A percentile compares a stretch with the other conserved stretches of the same genome.
phyloP scores from a whole-genome alignment of 2,329 filamentous ascomycete species.

The Cladosporium sp. region DNA sequence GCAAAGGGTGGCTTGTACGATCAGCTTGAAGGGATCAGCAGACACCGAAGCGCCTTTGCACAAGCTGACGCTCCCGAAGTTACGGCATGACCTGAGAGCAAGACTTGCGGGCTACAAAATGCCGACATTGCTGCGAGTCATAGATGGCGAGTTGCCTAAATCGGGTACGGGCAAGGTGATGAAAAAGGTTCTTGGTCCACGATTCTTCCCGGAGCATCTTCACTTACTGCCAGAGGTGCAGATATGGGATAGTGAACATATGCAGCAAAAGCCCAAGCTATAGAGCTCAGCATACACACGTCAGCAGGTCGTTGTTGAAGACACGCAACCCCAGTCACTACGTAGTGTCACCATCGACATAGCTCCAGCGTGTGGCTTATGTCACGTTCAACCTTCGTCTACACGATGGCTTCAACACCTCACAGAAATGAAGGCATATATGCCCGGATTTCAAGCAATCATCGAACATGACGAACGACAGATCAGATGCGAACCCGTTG shows the following conservation, averaged over 20 bases:
- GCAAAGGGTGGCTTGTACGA: slow-evolving; percentile 52
- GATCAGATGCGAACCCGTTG: no score
- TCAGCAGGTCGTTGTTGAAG: no score
- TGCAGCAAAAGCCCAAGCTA: background rate
- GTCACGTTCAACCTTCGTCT: no score
- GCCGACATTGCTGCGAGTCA: slow-evolving; percentile 44
- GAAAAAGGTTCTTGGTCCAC: slow-evolving; percentile 39
- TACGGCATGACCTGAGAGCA: slow-evolving; percentile 42
- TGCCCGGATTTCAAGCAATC: no score
- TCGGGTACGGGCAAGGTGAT: slow-evolving; percentile 48
- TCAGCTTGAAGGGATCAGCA: slow-evolving; percentile 38
- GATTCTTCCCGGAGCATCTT: slow-evolving; percentile 28
- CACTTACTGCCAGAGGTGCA: slow-evolving; percentile 22
- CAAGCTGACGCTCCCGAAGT: slow-evolving; percentile 36
- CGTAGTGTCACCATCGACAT: no score
- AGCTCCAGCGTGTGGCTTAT: no score
- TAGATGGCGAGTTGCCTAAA: slow-evolving; percentile 46
- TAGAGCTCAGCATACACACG: background rate
- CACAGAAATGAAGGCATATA: no score
- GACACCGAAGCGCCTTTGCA: slow-evolving; percentile 17
- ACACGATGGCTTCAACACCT: no score
- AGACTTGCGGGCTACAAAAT: slow-evolving; percentile 47
- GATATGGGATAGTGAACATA: slow-evolving; percentile 19
- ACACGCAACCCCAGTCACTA: no score
- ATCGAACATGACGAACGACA: no score